phyloP scores from a whole-genome alignment of 2,329 filamentous ascomycete species.

The Neophaeococcomyces aloes region DNA sequence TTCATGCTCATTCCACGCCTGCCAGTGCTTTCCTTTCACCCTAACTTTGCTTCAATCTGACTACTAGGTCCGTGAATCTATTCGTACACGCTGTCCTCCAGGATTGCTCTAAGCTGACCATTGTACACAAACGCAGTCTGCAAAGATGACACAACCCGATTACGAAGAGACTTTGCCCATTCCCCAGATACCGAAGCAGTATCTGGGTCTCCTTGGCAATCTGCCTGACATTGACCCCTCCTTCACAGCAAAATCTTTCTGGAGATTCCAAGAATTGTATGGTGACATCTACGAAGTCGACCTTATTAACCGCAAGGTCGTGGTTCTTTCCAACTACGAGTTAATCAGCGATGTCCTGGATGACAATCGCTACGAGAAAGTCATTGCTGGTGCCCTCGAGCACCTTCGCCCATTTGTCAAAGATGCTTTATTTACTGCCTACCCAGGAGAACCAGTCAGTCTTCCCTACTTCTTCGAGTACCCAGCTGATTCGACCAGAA shows the following conservation, averaged over 20 bases:
- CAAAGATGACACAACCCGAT: too few relatives aligned
- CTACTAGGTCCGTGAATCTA: too few relatives aligned
- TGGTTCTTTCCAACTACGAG: constrained; percentile 44
- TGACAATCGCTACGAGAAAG: background rate
- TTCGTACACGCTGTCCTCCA: too few relatives aligned
- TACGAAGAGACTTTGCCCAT: background rate
- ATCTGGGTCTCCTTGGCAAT: background rate
- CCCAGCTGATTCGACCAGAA: constrained; percentile 35
- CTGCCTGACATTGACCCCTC: background rate
- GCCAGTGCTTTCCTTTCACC: too few relatives aligned
- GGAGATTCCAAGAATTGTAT: background rate
- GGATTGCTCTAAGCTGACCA: too few relatives aligned
- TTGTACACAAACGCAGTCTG: too few relatives aligned
- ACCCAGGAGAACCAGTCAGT: constrained; percentile 49
- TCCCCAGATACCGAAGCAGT: constrained; percentile 1
- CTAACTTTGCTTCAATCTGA: too few relatives aligned
- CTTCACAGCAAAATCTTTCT: constrained; percentile 1
- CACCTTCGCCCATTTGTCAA: constrained; percentile 28
- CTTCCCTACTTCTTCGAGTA: constrained; percentile 39
- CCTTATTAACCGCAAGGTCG: constrained; percentile 33
- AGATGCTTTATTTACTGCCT: constrained; percentile 56
- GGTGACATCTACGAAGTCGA: constrained; percentile 23
- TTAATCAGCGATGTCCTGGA: constrained; percentile 45
- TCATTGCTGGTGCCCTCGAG: background rate
- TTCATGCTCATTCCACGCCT: too few relatives aligned